These are phyloP conservation scores for Monilinia fructigena DNA, from an alignment of 2,329 filamentous ascomycete species.

Conservation along the genomic window DNA sequence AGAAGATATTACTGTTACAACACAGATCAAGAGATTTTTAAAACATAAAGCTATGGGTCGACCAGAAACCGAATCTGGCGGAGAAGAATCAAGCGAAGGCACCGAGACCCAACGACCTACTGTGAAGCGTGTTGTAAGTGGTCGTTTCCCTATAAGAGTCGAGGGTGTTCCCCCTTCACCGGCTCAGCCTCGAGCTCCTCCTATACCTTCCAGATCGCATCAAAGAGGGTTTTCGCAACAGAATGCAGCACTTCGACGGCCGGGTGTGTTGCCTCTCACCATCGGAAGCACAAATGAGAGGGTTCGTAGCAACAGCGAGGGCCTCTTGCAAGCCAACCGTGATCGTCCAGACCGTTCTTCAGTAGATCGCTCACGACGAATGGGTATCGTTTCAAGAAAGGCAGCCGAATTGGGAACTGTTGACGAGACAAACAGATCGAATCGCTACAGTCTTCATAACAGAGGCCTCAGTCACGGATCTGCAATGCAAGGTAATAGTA, in stretches of 20 bases:
- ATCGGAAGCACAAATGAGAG: conserved; percentile 70
- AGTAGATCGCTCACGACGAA: conserved; percentile 58
- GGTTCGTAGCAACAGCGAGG: conserved; percentile 64
- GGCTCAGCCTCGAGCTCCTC: conserved; percentile 64
- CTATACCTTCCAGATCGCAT: conserved; percentile 78
- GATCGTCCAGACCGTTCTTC: conserved; percentile 39
- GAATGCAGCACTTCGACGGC: conserved; percentile 60
- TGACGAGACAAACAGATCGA: conserved; percentile 57
- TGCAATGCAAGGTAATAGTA: conserved; percentile 55
- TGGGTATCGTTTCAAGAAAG: conserved; percentile 62
- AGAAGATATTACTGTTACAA: conserved; percentile 58
- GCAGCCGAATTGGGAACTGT: conserved; percentile 60
- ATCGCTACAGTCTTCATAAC: conserved; percentile 62
- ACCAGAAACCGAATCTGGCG: conserved; percentile 55
- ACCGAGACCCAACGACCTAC: conserved; percentile 72
- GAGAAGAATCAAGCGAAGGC: conserved; percentile 67
- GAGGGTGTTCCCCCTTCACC: conserved; percentile 75
- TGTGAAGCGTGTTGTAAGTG: conserved; percentile 60
- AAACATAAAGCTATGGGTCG: conserved; percentile 51
- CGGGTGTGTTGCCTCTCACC: conserved; percentile 68
- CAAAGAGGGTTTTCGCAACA: conserved; percentile 73
- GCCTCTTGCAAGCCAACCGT: conserved; percentile 50
- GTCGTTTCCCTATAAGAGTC: conserved; percentile 68
- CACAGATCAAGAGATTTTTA: conserved; percentile 61
- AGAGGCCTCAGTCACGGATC: conserved; percentile 67